Evolutionary conservation across 495 filamentous ascomycete genomes (phyloP), one percentile per base, ranked within the genome.

Genomic region (Letharia columbiana): DNA sequence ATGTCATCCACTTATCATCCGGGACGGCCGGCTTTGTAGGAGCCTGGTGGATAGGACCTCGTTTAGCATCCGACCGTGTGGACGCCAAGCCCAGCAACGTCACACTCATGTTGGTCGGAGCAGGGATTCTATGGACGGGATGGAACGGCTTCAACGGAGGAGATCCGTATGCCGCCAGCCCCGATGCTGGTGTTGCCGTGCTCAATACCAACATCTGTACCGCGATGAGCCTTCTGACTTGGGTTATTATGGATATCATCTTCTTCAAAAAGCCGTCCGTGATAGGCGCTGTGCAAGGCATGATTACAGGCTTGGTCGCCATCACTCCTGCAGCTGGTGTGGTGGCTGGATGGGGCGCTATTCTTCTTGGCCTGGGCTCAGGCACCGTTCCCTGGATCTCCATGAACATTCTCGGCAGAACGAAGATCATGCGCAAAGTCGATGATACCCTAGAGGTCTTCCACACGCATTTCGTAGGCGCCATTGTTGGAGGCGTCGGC

Each of bases 81-180:
- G 78, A 79, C 64, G 78, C 78, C 65, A 74, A 72, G 35, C 82
- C 82, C 1, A 82, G 83, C 75, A 84, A 83, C 68, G 75, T 83
- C 60, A 67, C 80, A 15, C 74, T 80, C 45, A 77, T 81, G 70
- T 68, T 84, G 41, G 76, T 81, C 39, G 82, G 82, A 47, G 81
- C 81, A 10, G 82, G 82, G 33, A 81, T 84, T 40, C 75, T 84
- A 8, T 84, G 82, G 82, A 76, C 80, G 33, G 81, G 82, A 70
- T 84, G 82, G 82, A 83, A 83, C 73, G 82, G 82, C 42, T 84
- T 84, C 77, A 83, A 84, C 64, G 82, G 82, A 62, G 82, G 82
- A 69, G 82, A 84, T 72, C 82, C 82, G 12, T 84, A 83, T 67
- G 75, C 81, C 39, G 82, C 82, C 15, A 79, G 75, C 65, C 77